A percentile compares a stretch with the other conserved stretches of the same genome.
Evolutionary conservation across 2,329 filamentous ascomycete genomes (phyloP).

Genomic region (Byssochlamys sp.): DNA sequence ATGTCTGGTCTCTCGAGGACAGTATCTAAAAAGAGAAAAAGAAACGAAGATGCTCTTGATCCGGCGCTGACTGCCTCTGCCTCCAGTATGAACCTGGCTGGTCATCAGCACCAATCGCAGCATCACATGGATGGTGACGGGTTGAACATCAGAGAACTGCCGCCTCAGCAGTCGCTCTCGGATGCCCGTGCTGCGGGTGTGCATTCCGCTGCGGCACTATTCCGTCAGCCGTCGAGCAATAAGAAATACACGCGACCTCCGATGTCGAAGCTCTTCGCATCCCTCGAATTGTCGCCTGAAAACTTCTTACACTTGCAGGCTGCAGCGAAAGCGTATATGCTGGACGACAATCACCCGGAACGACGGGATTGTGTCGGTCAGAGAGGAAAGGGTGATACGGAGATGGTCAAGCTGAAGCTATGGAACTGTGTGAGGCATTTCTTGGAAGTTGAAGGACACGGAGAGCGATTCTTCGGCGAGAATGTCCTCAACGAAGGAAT

Average conservation of each 20-base stretch:
- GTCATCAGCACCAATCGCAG: slow-evolving; percentile 17
- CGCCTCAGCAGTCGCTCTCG: slow-evolving; percentile 28
- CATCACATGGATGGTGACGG: slow-evolving; percentile 20
- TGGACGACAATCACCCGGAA: slow-evolving; percentile 46
- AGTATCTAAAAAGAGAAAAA: slow-evolving; percentile 32
- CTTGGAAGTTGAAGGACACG: slow-evolving; percentile 41
- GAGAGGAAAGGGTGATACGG: slow-evolving; percentile 45
- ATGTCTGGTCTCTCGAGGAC: slow-evolving; percentile 22
- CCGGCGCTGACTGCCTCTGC: slow-evolving; percentile 21
- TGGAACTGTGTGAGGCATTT: slow-evolving; percentile 50
- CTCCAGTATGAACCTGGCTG: slow-evolving; percentile 15
- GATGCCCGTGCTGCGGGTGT: slow-evolving; percentile 43
- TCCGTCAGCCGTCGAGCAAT: slow-evolving; percentile 40
- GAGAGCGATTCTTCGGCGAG: slow-evolving; percentile 44
- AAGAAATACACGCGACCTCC: slow-evolving; percentile 51
- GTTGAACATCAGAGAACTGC: slow-evolving; percentile 28
- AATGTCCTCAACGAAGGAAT: slow-evolving; percentile 35
- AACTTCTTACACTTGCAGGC: slow-evolving; percentile 48
- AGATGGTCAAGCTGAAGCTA: slow-evolving; percentile 48
- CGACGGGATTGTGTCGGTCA: slow-evolving; percentile 49
- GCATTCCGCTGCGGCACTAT: slow-evolving; percentile 46
- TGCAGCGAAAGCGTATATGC: slow-evolving; percentile 49
- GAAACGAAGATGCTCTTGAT: slow-evolving; percentile 30
- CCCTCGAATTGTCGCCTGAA: slow-evolving; percentile 47
- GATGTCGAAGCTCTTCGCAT: slow-evolving; percentile 49